A percentile compares a stretch with the other conserved stretches of the same genome.
Conservation (phyloP, 2,329 filamentous ascomycete genomes). For the Apiospora arundinis region DNA sequence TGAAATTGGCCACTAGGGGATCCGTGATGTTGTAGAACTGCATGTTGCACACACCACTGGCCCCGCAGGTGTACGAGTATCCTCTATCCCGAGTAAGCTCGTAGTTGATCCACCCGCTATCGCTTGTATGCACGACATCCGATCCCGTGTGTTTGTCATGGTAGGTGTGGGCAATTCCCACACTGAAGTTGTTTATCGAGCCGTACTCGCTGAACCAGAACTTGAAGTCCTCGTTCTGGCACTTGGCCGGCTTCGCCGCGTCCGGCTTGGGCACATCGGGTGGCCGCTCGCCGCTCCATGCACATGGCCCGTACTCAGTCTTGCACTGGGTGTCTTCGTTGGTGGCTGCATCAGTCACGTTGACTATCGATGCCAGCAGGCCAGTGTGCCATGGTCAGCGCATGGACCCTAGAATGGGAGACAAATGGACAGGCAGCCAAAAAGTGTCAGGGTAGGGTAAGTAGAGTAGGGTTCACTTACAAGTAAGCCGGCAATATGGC, state of each 20-base stretch:
- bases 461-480: neutral
- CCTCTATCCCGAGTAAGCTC: neutral
- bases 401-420: neutral
- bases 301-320: neutral
- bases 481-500: neutral
- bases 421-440: neutral
- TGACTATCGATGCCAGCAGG: neutral
- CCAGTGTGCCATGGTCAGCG: neutral
- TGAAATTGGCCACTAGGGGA: conserved; percentile 2
- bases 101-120: conserved; percentile 8
- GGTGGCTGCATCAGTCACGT: neutral
- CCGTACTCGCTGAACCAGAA: conserved; percentile 14
- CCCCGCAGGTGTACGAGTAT: neutral
- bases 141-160: neutral
- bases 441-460: no score
- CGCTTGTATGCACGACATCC: neutral
- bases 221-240: neutral
- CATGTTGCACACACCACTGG: conserved; percentile 1
- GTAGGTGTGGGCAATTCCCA: neutral
- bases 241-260: neutral
- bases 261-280: neutral
- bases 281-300: neutral
- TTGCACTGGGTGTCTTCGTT: neutral
- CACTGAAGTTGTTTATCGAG: neutral
- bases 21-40: neutral